A percentile compares a stretch with the other conserved stretches of the same genome.
Conservation (phyloP, 805 yeast species). For the Suhomyces tanzawaensis region DNA sequence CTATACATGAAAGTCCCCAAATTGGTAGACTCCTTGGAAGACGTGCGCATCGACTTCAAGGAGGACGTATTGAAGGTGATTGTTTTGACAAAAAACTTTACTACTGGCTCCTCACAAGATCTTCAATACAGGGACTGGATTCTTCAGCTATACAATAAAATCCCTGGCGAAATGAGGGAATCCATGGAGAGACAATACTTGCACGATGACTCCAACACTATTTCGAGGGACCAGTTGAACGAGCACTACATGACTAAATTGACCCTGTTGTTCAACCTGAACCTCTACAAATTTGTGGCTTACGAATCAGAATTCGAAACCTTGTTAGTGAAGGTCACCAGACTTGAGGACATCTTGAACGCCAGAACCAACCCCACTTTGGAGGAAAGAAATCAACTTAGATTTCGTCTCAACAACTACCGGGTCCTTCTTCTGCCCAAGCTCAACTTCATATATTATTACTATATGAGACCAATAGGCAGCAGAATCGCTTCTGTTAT, state of each 20-base stretch:
- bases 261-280: conserved; percentile 49
- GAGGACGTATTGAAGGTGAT: conserved; percentile 62
- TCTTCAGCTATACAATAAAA: conserved; percentile 46
- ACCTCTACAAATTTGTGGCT: conserved; percentile 52
- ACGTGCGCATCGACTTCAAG: conserved; percentile 56
- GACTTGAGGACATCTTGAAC: conserved; percentile 56
- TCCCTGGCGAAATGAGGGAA: conserved; percentile 40
- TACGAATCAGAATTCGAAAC: conserved; percentile 56
- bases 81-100: conserved; percentile 47
- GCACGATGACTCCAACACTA: conserved; percentile 16
- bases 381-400: conserved; percentile 14
- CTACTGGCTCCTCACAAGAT: conserved; percentile 25
- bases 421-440: conserved; percentile 34
- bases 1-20: conserved; percentile 55
- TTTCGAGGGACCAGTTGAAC: conserved; percentile 35
- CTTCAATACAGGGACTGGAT: conserved; percentile 62
- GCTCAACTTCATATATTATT: conserved; percentile 39
- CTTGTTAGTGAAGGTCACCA: conserved; percentile 46
- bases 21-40: conserved; percentile 59
- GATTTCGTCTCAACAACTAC: conserved; percentile 20
- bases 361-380: conserved; percentile 28
- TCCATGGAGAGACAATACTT: conserved; percentile 30
- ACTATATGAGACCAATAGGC: conserved; percentile 45
- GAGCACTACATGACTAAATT: conserved; percentile 48
- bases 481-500: conserved; percentile 44